These are phyloP conservation scores for Stephanodiscus minutulus DNA, from an alignment of 108 stramenopile genomes.

Conservation along the genomic window DNA sequence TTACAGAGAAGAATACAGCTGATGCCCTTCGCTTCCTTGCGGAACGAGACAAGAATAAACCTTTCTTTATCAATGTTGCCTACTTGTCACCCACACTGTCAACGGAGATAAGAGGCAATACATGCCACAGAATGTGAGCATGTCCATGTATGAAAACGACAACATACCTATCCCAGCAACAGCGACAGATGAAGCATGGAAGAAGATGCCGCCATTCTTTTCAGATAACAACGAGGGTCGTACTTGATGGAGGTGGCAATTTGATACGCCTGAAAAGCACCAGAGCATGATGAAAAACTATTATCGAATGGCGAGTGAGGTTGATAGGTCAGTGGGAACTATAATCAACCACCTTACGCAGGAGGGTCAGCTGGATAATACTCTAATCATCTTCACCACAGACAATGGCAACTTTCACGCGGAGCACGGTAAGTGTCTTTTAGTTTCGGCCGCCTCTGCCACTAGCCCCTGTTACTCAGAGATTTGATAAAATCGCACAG, in stretches of 20 bases:
- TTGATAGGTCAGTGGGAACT: conserved; percentile 63
- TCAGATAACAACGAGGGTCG: conserved; percentile 71
- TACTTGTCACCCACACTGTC: conserved; percentile 80
- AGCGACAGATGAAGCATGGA: conserved; percentile 50
- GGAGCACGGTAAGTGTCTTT: conserved; percentile 33
- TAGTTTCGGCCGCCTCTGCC: background rate
- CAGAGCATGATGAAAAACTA: conserved; percentile 77
- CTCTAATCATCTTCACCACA: conserved; percentile 73
- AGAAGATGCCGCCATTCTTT: conserved; percentile 61
- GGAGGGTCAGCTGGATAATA: conserved; percentile 59
- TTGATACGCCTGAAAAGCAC: conserved; percentile 60
- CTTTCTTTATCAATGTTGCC: conserved; percentile 74
- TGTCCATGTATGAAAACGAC: conserved; percentile 61
- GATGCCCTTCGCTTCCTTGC: conserved; percentile 68
- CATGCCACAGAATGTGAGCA: conserved; percentile 54
- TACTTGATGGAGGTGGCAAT: conserved; percentile 63
- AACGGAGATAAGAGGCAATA: conserved; percentile 59
- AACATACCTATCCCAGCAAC: conserved; percentile 61
- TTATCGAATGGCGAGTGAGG: conserved; percentile 81
- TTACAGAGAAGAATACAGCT: conserved; percentile 69
- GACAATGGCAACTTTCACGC: conserved; percentile 73
- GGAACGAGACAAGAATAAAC: conserved; percentile 55
- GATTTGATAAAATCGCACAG: conserved; percentile 16
- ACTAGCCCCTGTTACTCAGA: background rate
- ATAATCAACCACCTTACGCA: conserved; percentile 52